phyloP scores from a whole-genome alignment of 2,329 filamentous ascomycete genomes.

The Emergomyces orientalis region DNA sequence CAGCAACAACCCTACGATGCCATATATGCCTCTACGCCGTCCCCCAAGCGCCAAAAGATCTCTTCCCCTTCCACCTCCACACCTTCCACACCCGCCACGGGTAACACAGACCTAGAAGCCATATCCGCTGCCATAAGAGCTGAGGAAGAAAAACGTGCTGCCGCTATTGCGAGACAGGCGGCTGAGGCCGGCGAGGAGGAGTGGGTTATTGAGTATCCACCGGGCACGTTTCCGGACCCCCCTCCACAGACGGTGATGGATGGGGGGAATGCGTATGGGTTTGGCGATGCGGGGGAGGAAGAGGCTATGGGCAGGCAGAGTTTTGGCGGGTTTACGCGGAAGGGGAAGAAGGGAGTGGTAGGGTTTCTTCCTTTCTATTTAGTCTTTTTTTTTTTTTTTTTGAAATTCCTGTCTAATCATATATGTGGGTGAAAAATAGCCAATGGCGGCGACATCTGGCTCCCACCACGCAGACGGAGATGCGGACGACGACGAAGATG shows the following conservation, averaged over 20 bases:
- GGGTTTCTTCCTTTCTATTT: neutral
- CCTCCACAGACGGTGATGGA: neutral
- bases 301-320: conserved; percentile 27
- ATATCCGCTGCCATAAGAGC: conserved; percentile 34
- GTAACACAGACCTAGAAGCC: conserved; percentile 29
- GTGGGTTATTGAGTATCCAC: conserved; percentile 34
- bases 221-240: conserved; percentile 13
- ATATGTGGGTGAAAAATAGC: neutral
- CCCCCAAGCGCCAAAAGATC: conserved; percentile 30
- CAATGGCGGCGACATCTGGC: neutral
- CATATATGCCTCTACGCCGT: conserved; percentile 25
- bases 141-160: conserved; percentile 34
- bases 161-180: conserved; percentile 33
- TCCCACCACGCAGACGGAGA: neutral
- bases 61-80: conserved; percentile 22
- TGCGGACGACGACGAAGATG: conserved; percentile 10
- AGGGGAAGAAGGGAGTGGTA: conserved; percentile 25
- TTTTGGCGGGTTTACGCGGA: conserved; percentile 35
- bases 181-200: conserved; percentile 37
- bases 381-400: neutral
- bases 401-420: neutral
- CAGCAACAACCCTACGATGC: conserved; percentile 48
- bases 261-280: conserved; percentile 16
- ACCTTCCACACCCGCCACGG: conserved; percentile 18
- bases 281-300: conserved; percentile 19